Evolutionary conservation across 129 eudicot genomes (phyloP).

Genomic region (Dittrichia graveolens): DNA sequence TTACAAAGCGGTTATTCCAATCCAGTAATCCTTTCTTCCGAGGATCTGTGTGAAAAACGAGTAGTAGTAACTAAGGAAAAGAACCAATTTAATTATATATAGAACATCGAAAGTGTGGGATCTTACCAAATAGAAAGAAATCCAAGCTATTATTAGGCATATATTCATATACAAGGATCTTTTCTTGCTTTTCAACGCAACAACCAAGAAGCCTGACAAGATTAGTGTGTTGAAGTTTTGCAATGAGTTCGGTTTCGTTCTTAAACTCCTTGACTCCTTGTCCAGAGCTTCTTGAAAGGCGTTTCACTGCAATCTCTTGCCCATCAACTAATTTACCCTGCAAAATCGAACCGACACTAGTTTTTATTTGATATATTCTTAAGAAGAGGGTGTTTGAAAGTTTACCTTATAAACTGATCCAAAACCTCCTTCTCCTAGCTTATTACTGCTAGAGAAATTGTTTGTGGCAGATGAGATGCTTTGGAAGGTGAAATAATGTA

Average conservation of each 20-base stretch:
- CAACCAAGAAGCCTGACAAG: slow-evolving; percentile 45
- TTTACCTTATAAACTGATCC: slow-evolving; percentile 40
- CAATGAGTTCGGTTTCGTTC: slow-evolving; percentile 39
- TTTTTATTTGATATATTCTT: background rate
- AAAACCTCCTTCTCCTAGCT: slow-evolving; percentile 40
- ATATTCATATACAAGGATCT: slow-evolving; percentile 33
- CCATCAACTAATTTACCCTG: slow-evolving; percentile 29
- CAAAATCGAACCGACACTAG: background rate
- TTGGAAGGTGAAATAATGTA: slow-evolving; percentile 29
- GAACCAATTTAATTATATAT: background rate
- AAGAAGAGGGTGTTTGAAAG: background rate
- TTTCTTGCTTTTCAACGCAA: slow-evolving; percentile 32
- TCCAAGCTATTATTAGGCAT: slow-evolving; percentile 41
- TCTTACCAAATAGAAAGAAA: slow-evolving; percentile 38
- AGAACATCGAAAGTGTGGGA: background rate
- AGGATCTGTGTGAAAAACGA: slow-evolving; percentile 14
- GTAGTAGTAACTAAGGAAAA: background rate
- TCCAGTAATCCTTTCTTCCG: slow-evolving; percentile 24
- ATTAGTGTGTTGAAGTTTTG: slow-evolving; percentile 50
- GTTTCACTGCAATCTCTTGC: slow-evolving; percentile 30
- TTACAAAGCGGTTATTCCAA: slow-evolving; percentile 37
- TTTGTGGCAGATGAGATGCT: slow-evolving; percentile 34
- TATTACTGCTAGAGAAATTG: slow-evolving; percentile 23
- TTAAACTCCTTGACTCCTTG: slow-evolving; percentile 41
- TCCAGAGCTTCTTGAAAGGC: slow-evolving; percentile 28